phyloP scores from a whole-genome alignment of 202 grass and related monocot species.

The Musa balbisiana region DNA sequence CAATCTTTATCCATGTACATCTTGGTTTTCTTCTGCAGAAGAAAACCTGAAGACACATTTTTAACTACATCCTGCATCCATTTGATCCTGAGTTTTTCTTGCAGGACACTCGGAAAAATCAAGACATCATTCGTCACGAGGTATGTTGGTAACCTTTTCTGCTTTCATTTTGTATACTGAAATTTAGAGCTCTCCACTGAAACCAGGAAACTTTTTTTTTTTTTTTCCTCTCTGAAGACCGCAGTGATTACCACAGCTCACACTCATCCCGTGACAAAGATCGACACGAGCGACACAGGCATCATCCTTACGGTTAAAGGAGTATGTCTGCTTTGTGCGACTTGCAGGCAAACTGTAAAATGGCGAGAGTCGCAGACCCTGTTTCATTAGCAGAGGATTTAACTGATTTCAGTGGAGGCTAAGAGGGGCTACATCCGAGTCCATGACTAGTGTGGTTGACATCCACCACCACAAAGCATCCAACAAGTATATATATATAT shows the following conservation, averaged over 20 bases:
- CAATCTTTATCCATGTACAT: no score
- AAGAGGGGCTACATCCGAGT: no score
- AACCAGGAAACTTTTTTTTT: not conserved
- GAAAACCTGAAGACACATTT: no score
- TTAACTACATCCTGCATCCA: not conserved
- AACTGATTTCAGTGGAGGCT: no score
- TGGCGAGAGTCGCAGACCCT: no score
- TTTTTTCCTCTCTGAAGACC: slow-evolving; percentile 26
- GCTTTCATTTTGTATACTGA: not conserved
- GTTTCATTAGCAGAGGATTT: no score
- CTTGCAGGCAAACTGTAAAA: not conserved
- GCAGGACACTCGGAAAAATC: slow-evolving; percentile 37
- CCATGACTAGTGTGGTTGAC: no score
- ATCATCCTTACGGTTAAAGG: slow-evolving; percentile 17
- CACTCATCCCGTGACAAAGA: slow-evolving; percentile 38
- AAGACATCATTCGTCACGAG: slow-evolving; percentile 54
- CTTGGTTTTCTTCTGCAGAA: no score
- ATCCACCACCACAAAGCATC: no score
- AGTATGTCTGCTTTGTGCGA: not conserved
- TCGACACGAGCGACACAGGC: slow-evolving; percentile 45
- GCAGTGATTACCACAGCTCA: slow-evolving; percentile 40
- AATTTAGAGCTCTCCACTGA: slow-evolving; percentile 20
- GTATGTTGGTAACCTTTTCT: slow-evolving; percentile 12
- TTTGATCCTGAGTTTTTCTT: not conserved
- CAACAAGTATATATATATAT: no score